phyloP scores from a whole-genome alignment of 169 alveolate genomes.

The Plasmodium cynomolgi region DNA sequence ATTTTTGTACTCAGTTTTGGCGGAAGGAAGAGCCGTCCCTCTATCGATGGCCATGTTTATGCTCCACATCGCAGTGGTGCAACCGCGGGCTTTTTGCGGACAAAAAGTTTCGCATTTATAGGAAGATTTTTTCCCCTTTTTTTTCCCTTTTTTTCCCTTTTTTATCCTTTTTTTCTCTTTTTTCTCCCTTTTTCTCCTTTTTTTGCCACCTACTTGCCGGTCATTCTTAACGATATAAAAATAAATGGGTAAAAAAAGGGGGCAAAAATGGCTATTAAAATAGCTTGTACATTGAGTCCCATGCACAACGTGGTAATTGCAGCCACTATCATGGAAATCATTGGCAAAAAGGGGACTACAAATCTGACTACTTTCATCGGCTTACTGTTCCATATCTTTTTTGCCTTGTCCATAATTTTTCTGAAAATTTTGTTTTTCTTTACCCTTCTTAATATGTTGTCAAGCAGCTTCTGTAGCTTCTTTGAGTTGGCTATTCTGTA shows the following conservation, averaged over 20 bases:
- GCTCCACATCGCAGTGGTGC: neutral
- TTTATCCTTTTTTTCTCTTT: neutral
- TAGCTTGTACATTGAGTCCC: neutral
- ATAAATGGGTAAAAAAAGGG: slow-evolving; percentile 12
- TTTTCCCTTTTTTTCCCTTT: neutral
- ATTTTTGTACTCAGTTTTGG: neutral
- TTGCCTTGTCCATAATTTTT: neutral
- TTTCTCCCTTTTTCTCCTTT: neutral
- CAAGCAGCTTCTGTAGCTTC: neutral
- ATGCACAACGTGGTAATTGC: neutral
- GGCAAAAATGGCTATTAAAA: slow-evolving; percentile 12
- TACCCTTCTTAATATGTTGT: neutral
- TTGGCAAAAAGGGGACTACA: neutral
- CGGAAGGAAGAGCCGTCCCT: neutral
- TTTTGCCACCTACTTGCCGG: neutral
- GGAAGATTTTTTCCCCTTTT: neutral
- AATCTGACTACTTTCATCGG: slow-evolving; percentile 1
- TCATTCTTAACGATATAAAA: slow-evolving; percentile 6
- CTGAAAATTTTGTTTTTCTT: neutral
- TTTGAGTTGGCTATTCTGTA: neutral
- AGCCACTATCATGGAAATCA: neutral
- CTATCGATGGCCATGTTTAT: neutral
- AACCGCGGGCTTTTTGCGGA: neutral
- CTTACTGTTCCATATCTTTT: neutral
- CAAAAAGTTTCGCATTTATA: neutral